Base-by-base conservation (phyloP, 1,284 basidiomycete genomes). In the Kalmanozyma brasiliensis region DNA sequence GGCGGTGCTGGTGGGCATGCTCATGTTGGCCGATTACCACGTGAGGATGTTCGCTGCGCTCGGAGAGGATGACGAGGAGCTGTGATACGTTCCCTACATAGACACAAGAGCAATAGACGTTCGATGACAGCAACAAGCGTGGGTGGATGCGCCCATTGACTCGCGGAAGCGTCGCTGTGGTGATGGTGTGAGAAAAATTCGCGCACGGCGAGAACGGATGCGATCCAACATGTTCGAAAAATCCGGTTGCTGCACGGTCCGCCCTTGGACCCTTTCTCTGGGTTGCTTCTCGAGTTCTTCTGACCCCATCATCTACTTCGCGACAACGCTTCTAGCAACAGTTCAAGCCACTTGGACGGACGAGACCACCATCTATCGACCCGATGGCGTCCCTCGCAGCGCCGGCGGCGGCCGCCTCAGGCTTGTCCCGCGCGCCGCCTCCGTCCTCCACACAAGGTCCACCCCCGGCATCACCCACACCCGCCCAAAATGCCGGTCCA, bases 1-100 rank as follows among this genome's bases (percentile, higher is more conserved):
- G 19, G 9, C 42, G 49, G 49, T 64, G 29, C 47, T 49, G 17
- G 20, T 58, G 13, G 45, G 60, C 4, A 49, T 52, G 4, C 26
- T 67, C 16, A 49, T 36, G 55, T 37, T 49, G 30, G 62, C 46
- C 1, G 62, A 65, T 34, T 24, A 37, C 9, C 47, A 55, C 26
- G 49, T 65, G 56, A 59, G 44, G 40, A 29, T 19, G 34, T 43
- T 51, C 14, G 49, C 58, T 55, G 41, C 41, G 32, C 3, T 24
- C 10, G 24, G 45, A 4, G 32, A 44, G 38, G 38, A 24, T 3
- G 24, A 17, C 7, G 30, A 37, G 5, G 53, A 52, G 20, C 45
- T 57, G 8, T 52, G 29, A 49, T 29, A 11, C 26, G n/a, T n/a
- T 29, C 11, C 26, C 26, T 7, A 29, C 26, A 6, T 11, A 29